These are phyloP conservation scores for Saposhnikovia divaricata DNA, from an alignment of 129 eudicot species.

Conservation along the genomic window DNA sequence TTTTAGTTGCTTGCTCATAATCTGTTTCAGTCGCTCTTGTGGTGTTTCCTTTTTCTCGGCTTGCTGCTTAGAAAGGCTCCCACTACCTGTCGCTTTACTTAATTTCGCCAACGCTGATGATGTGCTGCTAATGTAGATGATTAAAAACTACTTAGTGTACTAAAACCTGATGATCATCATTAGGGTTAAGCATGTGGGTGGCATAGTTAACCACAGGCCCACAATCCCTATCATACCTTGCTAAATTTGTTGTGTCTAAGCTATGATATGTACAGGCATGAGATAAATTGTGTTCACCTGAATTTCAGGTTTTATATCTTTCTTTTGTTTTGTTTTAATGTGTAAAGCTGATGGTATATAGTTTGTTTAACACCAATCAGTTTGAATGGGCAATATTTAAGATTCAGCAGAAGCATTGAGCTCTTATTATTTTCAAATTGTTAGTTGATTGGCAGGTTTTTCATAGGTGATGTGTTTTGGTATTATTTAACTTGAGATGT, in stretches of 20 bases:
- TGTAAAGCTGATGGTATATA: not conserved
- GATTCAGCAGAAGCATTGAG: not conserved
- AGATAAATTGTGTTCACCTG: not conserved
- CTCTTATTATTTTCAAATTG: not conserved
- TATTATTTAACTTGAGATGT: not conserved
- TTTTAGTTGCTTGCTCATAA: constrained; percentile 92
- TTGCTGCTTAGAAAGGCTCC: constrained; percentile 48
- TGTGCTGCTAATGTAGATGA: constrained; percentile 40
- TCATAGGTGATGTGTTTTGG: not conserved
- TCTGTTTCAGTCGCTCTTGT: constrained; percentile 92
- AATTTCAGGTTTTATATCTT: not conserved
- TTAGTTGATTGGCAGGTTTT: constrained; percentile 6
- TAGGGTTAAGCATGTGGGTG: not conserved
- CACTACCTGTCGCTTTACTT: constrained; percentile 62
- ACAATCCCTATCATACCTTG: constrained; percentile 35
- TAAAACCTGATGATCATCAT: not conserved
- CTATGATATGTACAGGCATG: not conserved
- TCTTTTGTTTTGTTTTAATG: not conserved
- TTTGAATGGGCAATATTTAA: not conserved
- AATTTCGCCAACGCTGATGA: constrained; percentile 82
- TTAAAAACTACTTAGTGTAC: constrained; percentile 7
- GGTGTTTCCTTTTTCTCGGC: constrained; percentile 98
- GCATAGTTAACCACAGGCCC: not conserved
- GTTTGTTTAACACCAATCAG: not conserved
- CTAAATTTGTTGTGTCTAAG: not conserved